Evolutionary conservation across 2,329 filamentous ascomycete genomes (phyloP).

Genomic region (Epichloe gansuensis): DNA sequence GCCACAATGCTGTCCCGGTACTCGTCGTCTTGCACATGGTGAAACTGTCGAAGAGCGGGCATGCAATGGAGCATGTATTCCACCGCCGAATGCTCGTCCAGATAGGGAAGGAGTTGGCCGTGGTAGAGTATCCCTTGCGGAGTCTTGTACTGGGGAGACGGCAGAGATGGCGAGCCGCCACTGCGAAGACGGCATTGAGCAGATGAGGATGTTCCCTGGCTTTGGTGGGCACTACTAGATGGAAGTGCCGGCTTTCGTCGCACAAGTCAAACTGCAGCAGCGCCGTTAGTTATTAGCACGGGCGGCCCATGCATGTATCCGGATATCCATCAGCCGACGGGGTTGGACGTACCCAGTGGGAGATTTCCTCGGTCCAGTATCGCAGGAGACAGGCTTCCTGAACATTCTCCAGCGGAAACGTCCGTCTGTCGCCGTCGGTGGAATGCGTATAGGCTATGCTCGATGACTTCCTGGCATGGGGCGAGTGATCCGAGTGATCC

Average conservation of each 20-base stretch:
- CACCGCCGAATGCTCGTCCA: slow-evolving; percentile 25
- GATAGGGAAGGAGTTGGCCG: slow-evolving; percentile 23
- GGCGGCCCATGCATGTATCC: not conserved
- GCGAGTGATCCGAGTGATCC: not conserved
- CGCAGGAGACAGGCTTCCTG: slow-evolving; percentile 27
- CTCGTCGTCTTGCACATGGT: slow-evolving; percentile 25
- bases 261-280: slow-evolving; percentile 25
- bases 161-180: slow-evolving; percentile 26
- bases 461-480: not conserved
- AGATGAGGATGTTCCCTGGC: slow-evolving; percentile 25
- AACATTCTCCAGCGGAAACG: slow-evolving; percentile 21
- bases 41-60: slow-evolving; percentile 25
- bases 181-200: slow-evolving; percentile 28
- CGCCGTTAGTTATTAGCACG: not conserved
- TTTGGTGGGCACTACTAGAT: slow-evolving; percentile 23
- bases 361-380: slow-evolving; percentile 28
- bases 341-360: slow-evolving; percentile 22
- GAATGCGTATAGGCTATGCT: not conserved
- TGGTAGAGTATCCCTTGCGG: slow-evolving; percentile 24
- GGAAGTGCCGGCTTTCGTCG: slow-evolving; percentile 28
- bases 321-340: not conserved
- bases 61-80: slow-evolving; percentile 30
- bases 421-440: slow-evolving; percentile 2
- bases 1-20: slow-evolving; percentile 28
- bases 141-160: slow-evolving; percentile 26